These are phyloP conservation scores for Coemansia furcata DNA, from an alignment of 192 early-diverging fungal species.

Conservation along the genomic window DNA sequence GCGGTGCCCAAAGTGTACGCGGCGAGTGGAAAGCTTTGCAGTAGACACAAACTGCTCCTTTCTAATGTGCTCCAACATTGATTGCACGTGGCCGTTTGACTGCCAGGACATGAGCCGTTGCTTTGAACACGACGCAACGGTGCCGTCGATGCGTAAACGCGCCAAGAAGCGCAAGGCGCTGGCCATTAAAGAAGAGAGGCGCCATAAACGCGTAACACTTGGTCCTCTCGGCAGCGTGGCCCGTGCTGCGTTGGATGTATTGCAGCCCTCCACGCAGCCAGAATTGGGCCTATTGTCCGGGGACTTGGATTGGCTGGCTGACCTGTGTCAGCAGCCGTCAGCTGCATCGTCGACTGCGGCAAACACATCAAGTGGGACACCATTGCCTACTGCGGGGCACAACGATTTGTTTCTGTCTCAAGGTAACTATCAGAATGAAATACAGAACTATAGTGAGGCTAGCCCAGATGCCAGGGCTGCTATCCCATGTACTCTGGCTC, in stretches of 20 bases:
- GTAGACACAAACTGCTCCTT: conserved; percentile 51
- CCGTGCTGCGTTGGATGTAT: neutral
- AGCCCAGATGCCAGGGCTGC: conserved; percentile 5
- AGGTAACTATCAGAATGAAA: conserved; percentile 28
- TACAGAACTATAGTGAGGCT: conserved; percentile 2
- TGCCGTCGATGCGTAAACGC: conserved; percentile 40
- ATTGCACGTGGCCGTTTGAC: conserved; percentile 47
- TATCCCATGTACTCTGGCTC: conserved; percentile 7
- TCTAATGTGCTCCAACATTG: conserved; percentile 38
- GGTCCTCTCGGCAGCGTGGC: neutral
- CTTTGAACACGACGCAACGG: conserved; percentile 40
- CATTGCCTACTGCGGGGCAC: neutral
- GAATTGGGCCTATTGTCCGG: neutral
- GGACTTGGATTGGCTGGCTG: conserved; percentile 25
- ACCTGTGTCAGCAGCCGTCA: conserved; percentile 9
- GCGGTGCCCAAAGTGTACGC: conserved; percentile 36
- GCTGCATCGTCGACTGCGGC: neutral
- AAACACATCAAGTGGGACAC: neutral
- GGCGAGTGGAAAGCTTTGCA: conserved; percentile 21
- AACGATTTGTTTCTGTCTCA: conserved; percentile 5
- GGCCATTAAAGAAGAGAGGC: conserved; percentile 18
- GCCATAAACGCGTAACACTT: conserved; percentile 5
- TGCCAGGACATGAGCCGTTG: conserved; percentile 20
- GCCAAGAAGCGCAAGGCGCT: conserved; percentile 39
- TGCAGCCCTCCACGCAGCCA: neutral